Conservation (phyloP, 768 basidiomycete genomes). For the Amanita rubescens region DNA sequence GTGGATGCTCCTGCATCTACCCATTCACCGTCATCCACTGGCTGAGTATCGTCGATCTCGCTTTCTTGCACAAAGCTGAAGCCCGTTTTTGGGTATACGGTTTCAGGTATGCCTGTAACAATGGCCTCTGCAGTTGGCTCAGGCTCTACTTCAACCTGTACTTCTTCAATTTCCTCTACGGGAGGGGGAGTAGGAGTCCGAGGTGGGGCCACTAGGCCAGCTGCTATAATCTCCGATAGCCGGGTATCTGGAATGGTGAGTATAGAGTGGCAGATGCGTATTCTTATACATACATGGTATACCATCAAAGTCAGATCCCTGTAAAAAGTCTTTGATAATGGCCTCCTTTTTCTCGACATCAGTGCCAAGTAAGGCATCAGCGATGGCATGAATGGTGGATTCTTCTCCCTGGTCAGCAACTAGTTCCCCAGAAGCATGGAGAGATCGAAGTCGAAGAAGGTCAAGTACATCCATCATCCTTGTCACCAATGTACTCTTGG, state of each 20-base stretch:
- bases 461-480: constrained; percentile 47
- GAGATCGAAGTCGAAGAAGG: constrained; percentile 50
- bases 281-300: constrained; percentile 47
- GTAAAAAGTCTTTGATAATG: constrained; percentile 48
- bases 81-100: constrained; percentile 37
- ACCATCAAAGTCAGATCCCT: constrained; percentile 57
- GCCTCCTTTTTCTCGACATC: constrained; percentile 43
- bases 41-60: constrained; percentile 58
- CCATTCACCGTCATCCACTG: constrained; percentile 51
- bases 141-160: constrained; percentile 13
- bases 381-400: constrained; percentile 44
- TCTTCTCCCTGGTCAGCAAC: constrained; percentile 43
- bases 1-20: constrained; percentile 31
- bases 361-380: constrained; percentile 48
- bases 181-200: constrained; percentile 31
- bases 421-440: constrained; percentile 38
- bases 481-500: constrained; percentile 34
- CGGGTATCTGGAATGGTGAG: constrained; percentile 45
- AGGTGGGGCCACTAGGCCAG: constrained; percentile 42
- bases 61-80: constrained; percentile 82
- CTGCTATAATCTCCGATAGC: constrained; percentile 48
- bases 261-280: constrained; percentile 9
- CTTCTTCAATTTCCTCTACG: constrained; percentile 24
- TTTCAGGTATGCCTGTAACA: constrained; percentile 35
- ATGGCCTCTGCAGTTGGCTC: constrained; percentile 19